Evolutionary conservation across 805 yeast genomes (phyloP).

Genomic region (Candida tibetensis): DNA sequence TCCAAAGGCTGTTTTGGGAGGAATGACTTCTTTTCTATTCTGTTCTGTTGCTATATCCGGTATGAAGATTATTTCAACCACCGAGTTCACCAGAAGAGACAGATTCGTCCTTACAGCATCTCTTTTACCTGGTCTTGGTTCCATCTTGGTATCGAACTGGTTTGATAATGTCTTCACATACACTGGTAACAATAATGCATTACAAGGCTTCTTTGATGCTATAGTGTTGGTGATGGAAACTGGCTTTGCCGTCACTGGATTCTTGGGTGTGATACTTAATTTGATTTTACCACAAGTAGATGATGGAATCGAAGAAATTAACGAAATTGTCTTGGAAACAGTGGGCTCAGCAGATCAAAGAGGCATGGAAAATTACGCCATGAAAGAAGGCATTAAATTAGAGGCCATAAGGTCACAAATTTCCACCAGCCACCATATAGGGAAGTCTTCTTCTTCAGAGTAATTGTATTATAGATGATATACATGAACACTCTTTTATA

Average conservation of each 20-base stretch:
- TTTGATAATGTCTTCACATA: slow-evolving; percentile 64
- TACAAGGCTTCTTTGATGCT: slow-evolving; percentile 65
- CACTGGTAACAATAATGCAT: slow-evolving; percentile 53
- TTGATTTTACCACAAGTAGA: slow-evolving; percentile 57
- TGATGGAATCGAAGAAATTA: slow-evolving; percentile 47
- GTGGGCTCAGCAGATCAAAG: slow-evolving; percentile 41
- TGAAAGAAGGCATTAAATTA: slow-evolving; percentile 30
- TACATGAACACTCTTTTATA: too few relatives aligned
- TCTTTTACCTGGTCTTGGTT: slow-evolving; percentile 63
- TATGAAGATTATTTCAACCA: slow-evolving; percentile 58
- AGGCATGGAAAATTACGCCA: slow-evolving; percentile 30
- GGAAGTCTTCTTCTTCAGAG: slow-evolving; percentile 3
- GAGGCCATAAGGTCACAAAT: slow-evolving; percentile 17
- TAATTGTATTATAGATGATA: too few relatives aligned
- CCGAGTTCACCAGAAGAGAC: slow-evolving; percentile 68
- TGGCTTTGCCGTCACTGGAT: slow-evolving; percentile 68
- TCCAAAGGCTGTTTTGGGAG: slow-evolving; percentile 74
- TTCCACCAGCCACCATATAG: slow-evolving; percentile 3
- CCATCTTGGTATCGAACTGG: slow-evolving; percentile 64
- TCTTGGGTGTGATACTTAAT: slow-evolving; percentile 60
- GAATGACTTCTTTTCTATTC: slow-evolving; percentile 79
- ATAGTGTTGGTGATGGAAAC: slow-evolving; percentile 69
- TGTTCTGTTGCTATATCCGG: slow-evolving; percentile 77
- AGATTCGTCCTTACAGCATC: slow-evolving; percentile 69
- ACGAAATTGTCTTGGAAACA: slow-evolving; percentile 43